Base-by-base conservation (phyloP, 805 yeast genomes). In the Scheffersomyces lignosus region DNA sequence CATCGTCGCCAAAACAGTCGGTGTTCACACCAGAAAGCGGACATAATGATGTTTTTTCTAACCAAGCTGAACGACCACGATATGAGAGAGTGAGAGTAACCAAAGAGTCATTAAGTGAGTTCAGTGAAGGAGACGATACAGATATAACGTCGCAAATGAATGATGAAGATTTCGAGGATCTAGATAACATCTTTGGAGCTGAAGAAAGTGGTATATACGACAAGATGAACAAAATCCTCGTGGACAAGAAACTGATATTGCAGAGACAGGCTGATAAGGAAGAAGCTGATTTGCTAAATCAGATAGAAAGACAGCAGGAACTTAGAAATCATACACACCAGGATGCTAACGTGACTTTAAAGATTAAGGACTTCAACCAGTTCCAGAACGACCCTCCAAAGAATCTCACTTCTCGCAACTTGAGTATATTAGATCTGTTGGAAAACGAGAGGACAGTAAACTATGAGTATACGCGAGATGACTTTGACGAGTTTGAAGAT, bases 121-220 rank as follows among this genome's bases (percentile, higher is more conserved):
- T 64, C 40, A 63, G 71, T 37, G 73, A 67, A 37, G 63, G 52
- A 4, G 43, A 47, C 27, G 70, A 63, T 22, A 68, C 73, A 0
- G 71, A 66, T 33, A 55, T 58, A 25, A 66, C 73, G 2, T 57
- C 65, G 3, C 63, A 64, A 24, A 48, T 66, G 42, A 54, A 63
- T 34, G 72, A 64, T 18, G 67, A 63, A 2, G 72, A 62, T 20
- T 54, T 58, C 37, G 69, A 62, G 34, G 68, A 62, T 16, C 36
- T 64, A 29, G 73, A 67, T 38, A 56, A 63, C 34, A 57, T 65
- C 9, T 64, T 64, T 44, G 70, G 69, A 12, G 51, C 54, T 32
- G 66, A 63, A 33, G 70, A 63, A 43, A 54, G 60, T 31, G 69
- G 67, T 2, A 54, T 62, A 8, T 62, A 65, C 37, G 40, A 51